Percentiles rank a stretch among this genome's conserved stretches.
These are phyloP conservation scores for Cicer cuneatum DNA, from an alignment of 306 rosid genomes.

Conservation along the genomic window DNA sequence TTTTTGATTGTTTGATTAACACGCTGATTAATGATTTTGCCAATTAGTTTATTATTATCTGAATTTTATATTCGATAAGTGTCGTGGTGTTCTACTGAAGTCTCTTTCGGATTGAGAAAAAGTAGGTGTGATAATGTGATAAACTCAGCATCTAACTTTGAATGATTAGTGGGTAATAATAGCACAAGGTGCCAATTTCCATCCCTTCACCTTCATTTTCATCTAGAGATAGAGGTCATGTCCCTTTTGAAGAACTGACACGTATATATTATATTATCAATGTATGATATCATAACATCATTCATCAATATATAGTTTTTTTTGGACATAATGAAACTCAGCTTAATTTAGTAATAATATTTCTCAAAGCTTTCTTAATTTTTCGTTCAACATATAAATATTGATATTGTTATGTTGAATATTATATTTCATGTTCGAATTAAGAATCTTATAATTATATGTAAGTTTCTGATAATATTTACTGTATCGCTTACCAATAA, in stretches of 20 bases:
- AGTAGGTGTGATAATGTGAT: slow-evolving; percentile 48
- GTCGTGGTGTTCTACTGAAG: slow-evolving; percentile 39
- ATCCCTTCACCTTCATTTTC: slow-evolving; percentile 43
- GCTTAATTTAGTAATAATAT: slow-evolving; percentile 39
- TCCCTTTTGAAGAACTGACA: slow-evolving; percentile 20
- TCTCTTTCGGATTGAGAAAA: slow-evolving; percentile 52
- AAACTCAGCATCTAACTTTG: slow-evolving; percentile 51
- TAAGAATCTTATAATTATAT: no score
- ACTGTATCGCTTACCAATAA: no score
- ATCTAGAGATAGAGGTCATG: slow-evolving; percentile 36
- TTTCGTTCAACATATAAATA: no score
- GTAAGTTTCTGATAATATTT: no score
- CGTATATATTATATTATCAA: slow-evolving; percentile 40
- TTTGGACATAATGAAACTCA: slow-evolving; percentile 10
- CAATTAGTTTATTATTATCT: slow-evolving; percentile 35
- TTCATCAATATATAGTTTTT: slow-evolving; percentile 13
- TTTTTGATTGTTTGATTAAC: slow-evolving; percentile 33
- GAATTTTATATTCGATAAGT: slow-evolving; percentile 37
- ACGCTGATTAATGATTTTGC: not conserved
- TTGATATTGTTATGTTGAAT: no score
- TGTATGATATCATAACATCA: slow-evolving; percentile 38
- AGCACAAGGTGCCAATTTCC: slow-evolving; percentile 43
- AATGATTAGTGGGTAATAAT: slow-evolving; percentile 51
- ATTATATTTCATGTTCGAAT: no score
- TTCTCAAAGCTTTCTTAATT: not conserved